These are phyloP conservation scores for Dillenia suffruticosa DNA, from an alignment of 164 flowering plant genomes.

Conservation along the genomic window DNA sequence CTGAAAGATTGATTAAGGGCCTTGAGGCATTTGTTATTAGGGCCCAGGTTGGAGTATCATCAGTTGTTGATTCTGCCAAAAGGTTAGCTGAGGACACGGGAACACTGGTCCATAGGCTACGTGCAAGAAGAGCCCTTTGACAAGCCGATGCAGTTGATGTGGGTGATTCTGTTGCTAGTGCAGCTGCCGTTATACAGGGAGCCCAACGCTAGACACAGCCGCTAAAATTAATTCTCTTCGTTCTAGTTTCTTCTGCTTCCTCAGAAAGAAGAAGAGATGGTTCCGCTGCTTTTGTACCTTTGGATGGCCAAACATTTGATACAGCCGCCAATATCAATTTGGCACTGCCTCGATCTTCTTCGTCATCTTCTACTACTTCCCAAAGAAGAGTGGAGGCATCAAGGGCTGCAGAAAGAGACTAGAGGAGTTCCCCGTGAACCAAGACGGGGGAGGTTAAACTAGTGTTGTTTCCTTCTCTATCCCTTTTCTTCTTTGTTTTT, in stretches of 20 bases:
- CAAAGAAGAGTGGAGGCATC: constrained; percentile 17
- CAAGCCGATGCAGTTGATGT: not conserved
- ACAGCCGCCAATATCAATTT: constrained; percentile 1
- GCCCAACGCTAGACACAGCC: not conserved
- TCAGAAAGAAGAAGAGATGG: constrained; percentile 2
- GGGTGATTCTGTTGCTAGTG: constrained; percentile 15
- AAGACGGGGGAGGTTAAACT: constrained; percentile 29
- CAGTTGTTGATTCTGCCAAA: no score
- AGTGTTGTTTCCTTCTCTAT: not conserved
- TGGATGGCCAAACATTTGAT: constrained; percentile 10
- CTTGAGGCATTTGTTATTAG: constrained; percentile 14
- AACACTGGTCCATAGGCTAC: constrained; percentile 11
- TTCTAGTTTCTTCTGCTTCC: no score
- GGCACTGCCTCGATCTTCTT: constrained; percentile 6
- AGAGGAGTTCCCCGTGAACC: constrained; percentile 16
- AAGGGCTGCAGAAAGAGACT: constrained; percentile 11
- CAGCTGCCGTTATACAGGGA: constrained; percentile 22
- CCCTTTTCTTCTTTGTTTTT: not conserved
- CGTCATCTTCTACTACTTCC: not conserved
- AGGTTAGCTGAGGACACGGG: not conserved
- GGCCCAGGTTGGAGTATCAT: not conserved
- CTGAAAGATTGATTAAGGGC: constrained; percentile 35
- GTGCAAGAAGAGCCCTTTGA: no score
- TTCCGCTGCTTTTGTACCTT: constrained; percentile 2
- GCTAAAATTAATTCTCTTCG: no score